A percentile compares a stretch with the other conserved stretches of the same genome.
Conservation (phyloP, 768 basidiomycete genomes). For the Lentinula guzmanii region DNA sequence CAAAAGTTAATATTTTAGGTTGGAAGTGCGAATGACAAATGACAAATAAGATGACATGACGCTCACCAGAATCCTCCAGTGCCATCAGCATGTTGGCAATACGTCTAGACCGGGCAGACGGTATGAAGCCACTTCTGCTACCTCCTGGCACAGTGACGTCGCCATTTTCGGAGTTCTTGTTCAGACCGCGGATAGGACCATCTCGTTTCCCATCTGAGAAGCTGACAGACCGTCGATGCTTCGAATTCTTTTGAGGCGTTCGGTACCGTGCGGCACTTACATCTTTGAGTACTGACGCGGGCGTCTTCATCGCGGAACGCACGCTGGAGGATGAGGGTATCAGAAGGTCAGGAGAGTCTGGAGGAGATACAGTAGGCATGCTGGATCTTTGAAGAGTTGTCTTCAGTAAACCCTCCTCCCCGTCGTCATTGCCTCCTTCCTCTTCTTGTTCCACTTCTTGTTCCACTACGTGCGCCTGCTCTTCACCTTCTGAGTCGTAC, state of each 20-base stretch:
- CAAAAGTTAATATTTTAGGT: conserved; percentile 3
- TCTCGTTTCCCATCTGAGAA: conserved; percentile 93
- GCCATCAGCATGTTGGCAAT: conserved; percentile 78
- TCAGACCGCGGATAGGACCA: conserved; percentile 77
- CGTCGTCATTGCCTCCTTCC: not conserved
- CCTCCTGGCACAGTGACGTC: conserved; percentile 16
- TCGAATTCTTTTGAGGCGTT: conserved; percentile 45
- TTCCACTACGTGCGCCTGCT: conserved; percentile 12
- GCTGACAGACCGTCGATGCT: conserved; percentile 82
- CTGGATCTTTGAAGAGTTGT: not conserved
- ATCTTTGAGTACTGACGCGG: conserved; percentile 55
- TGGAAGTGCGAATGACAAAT: conserved; percentile 10
- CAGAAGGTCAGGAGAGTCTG: not conserved
- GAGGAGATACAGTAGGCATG: not conserved
- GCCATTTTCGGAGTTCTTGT: conserved; percentile 31
- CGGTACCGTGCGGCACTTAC: conserved; percentile 39
- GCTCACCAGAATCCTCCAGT: conserved; percentile 63
- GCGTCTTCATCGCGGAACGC: conserved; percentile 43
- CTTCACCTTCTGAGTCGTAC: conserved; percentile 35
- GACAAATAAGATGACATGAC: not conserved
- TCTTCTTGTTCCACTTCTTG: not conserved
- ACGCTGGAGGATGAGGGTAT: conserved; percentile 26
- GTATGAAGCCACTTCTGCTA: conserved; percentile 29
- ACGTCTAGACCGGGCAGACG: conserved; percentile 70
- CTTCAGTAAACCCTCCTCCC: not conserved